These are phyloP conservation scores for Clitopilus hobsonii DNA, from an alignment of 768 basidiomycete species.

Conservation along the genomic window DNA sequence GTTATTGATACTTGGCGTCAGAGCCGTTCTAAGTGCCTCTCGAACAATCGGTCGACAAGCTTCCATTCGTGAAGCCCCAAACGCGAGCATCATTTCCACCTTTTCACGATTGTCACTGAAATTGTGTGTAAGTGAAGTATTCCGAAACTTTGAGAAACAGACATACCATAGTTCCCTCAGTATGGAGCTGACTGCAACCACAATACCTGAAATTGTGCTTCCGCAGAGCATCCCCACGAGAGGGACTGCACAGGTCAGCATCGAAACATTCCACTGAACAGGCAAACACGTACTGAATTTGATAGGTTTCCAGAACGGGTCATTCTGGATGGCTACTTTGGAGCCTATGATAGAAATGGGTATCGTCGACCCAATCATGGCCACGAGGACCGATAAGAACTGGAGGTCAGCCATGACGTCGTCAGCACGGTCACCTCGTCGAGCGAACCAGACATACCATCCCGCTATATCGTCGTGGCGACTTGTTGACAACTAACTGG, in stretches of 20 bases:
- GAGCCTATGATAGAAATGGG: conserved; percentile 76
- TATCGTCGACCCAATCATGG: conserved; percentile 72
- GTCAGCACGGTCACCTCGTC: background rate
- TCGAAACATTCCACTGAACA: background rate
- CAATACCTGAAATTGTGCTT: conserved; percentile 70
- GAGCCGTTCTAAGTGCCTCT: conserved; percentile 71
- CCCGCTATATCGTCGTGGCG: conserved; percentile 61
- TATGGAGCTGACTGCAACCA: conserved; percentile 66
- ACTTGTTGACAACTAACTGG: conserved; percentile 67
- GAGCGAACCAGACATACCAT: conserved; percentile 48
- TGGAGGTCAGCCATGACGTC: conserved; percentile 14
- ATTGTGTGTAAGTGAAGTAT: background rate
- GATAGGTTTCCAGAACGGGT: conserved; percentile 81
- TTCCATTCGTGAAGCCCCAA: conserved; percentile 80
- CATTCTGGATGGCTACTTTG: conserved; percentile 67
- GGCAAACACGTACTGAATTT: conserved; percentile 58
- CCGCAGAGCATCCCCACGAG: conserved; percentile 87
- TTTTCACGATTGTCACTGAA: conserved; percentile 78
- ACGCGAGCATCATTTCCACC: conserved; percentile 80
- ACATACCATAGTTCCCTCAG: conserved; percentile 72
- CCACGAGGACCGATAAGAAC: conserved; percentile 64
- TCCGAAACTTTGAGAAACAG: background rate
- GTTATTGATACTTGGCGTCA: conserved; percentile 79
- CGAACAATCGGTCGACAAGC: conserved; percentile 76
- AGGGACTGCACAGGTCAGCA: conserved; percentile 47